Conservation (phyloP, 2,329 filamentous ascomycete genomes). For the Cercospora beticola region DNA sequence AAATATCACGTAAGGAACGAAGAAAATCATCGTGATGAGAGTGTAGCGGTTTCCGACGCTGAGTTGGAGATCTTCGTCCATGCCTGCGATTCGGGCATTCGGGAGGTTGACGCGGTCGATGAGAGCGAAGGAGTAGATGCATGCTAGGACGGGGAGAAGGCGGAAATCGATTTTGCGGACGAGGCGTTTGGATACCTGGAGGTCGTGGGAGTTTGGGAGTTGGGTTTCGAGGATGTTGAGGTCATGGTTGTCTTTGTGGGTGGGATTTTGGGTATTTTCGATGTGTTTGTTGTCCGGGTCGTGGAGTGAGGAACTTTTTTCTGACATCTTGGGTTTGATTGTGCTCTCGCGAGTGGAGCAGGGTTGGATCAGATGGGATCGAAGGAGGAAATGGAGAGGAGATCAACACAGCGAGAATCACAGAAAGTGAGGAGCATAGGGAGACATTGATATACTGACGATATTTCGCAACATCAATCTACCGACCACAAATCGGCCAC, state of each 20-base stretch:
- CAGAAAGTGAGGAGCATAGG: not conserved
- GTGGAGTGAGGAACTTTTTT: slow-evolving; percentile 12
- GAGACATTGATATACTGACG: not conserved
- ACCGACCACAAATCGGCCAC: not conserved
- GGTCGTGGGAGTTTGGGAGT: slow-evolving; percentile 4
- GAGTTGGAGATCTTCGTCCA: slow-evolving; percentile 33
- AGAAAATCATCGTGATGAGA: slow-evolving; percentile 42
- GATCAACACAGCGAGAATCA: not conserved
- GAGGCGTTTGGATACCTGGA: slow-evolving; percentile 18
- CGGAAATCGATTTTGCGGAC: slow-evolving; percentile 26
- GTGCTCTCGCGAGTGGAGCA: not conserved
- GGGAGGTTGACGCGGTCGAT: slow-evolving; percentile 26
- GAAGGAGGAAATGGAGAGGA: not conserved
- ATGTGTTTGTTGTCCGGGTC: slow-evolving; percentile 10
- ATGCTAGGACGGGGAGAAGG: slow-evolving; percentile 22
- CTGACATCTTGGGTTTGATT: not conserved
- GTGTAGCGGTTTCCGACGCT: slow-evolving; percentile 38
- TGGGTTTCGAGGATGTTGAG: not conserved
- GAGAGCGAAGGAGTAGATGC: slow-evolving; percentile 24
- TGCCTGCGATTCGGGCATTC: slow-evolving; percentile 21
- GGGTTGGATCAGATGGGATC: not conserved
- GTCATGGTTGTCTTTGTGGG: slow-evolving; percentile 1
- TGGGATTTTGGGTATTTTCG: slow-evolving; percentile 8
- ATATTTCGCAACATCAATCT: not conserved
- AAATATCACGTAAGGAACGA: slow-evolving; percentile 31